Percentiles rank a stretch among this genome's conserved stretches.
Conservation (phyloP, 2,329 filamentous ascomycete species). For the Ceratocystis eucalypticola region DNA sequence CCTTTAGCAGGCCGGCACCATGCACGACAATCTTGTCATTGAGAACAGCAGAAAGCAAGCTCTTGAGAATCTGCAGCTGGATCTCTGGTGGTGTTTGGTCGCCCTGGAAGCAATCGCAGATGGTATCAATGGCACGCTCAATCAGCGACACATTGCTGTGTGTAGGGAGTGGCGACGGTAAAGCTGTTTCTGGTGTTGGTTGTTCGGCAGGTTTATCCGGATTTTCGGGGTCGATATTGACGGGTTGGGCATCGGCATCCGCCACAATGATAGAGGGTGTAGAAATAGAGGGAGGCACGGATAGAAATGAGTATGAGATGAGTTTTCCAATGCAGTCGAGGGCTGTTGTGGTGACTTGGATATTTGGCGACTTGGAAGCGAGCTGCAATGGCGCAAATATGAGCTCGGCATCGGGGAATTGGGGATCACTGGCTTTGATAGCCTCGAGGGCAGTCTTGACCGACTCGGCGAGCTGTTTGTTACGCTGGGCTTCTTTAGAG, state of each 20-base stretch:
- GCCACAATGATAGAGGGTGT: not conserved
- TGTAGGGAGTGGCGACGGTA: conserved; percentile 22
- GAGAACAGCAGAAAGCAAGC: conserved; percentile 80
- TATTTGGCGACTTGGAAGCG: conserved; percentile 74
- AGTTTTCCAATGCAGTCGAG: conserved; percentile 98
- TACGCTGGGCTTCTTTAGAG: conserved; percentile 81
- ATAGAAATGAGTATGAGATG: conserved; percentile 97
- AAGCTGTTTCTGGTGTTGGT: conserved; percentile 29
- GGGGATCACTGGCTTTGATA: conserved; percentile 70
- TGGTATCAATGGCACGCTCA: conserved; percentile 94
- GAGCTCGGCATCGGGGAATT: conserved; percentile 76
- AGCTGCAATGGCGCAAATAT: conserved; percentile 85
- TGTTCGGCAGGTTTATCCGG: conserved; percentile 26
- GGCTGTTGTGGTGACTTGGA: conserved; percentile 74
- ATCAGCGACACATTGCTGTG: conserved; percentile 55
- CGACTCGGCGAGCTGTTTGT: conserved; percentile 69
- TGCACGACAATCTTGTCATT: conserved; percentile 99
- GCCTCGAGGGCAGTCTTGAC: conserved; percentile 69
- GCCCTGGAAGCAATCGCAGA: conserved; percentile 97
- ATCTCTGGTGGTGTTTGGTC: conserved; percentile 86
- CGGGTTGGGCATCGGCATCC: conserved; percentile 7
- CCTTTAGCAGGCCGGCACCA: conserved; percentile 87
- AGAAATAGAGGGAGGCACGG: conserved; percentile 32
- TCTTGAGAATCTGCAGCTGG: conserved; percentile 97
- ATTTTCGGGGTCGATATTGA: not conserved